Evolutionary conservation across 805 yeast species (phyloP), one percentile per base, ranked within the genome.

Genomic region (Groenewaldozyma salmanticensis): DNA sequence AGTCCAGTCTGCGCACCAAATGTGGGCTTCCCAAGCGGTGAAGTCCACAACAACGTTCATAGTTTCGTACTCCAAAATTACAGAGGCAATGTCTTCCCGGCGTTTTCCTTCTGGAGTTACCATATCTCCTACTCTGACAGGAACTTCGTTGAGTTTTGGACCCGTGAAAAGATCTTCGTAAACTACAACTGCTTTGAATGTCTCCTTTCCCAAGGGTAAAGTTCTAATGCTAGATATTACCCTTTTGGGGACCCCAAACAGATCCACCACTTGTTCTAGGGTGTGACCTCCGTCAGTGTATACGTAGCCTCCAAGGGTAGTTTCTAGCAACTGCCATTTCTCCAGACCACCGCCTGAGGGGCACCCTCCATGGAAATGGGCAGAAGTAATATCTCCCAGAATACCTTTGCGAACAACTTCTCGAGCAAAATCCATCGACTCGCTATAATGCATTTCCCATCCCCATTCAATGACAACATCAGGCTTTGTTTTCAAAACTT

Each of bases 401-500:
- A 31, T 35, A 7, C 31, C 31, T 4, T 36, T 40, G 4, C 21
- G 27, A 3, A 35, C 16, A 17, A 40, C 29, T 13, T 35, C 33
- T 35, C 43, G 35, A 11, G 43, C 43, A 18, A 35, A 27, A 31
- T 40, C 36, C 43, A 40, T 40, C 13, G 36, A 20, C n/a, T 35
- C 43, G 20, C 43, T 31, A 27, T 40, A 40, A 27, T 40, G 43
- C 43, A 40, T 40, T 29, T 40, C 43, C 43, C 43, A 40, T 13
- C 43, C 43, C 39, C 39, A 40, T 29, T 40, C 43, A 16, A 40
- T 20, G 33, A 40, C 40, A 16, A 40, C 15, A 29, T 40, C 39
- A 6, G 43, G 43, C 18, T 21, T 31, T 16, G 24, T 27, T 20
- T 40, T 29, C 7, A 31, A 15, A 18, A 40, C 20, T 4, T 27